These are phyloP conservation scores for Hortiboletus rubellus DNA, from an alignment of 1,284 basidiomycete species.

Conservation along the genomic window DNA sequence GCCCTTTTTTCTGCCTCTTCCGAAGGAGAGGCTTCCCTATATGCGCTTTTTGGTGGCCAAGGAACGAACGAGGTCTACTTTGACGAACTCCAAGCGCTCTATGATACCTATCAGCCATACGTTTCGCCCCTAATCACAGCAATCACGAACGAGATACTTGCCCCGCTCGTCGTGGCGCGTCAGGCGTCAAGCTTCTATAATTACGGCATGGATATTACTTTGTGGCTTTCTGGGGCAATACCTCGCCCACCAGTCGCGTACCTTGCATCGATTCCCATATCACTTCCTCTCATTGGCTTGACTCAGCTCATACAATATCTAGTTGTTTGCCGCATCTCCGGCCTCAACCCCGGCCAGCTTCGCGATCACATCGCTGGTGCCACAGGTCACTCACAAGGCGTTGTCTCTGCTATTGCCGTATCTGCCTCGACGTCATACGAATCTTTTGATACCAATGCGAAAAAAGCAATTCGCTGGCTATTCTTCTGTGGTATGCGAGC, in stretches of 20 bases:
- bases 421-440: slow-evolving; percentile 79
- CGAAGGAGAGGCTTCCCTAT: slow-evolving; percentile 76
- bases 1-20: slow-evolving; percentile 75
- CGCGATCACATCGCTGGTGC: slow-evolving; percentile 78
- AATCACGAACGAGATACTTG: slow-evolving; percentile 68
- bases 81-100: slow-evolving; percentile 90
- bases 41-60: slow-evolving; percentile 97
- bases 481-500: slow-evolving; percentile 94
- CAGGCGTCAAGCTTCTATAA: slow-evolving; percentile 70
- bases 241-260: slow-evolving; percentile 83
- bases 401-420: slow-evolving; percentile 89
- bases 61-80: slow-evolving; percentile 99
- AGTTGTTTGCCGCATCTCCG: slow-evolving; percentile 72
- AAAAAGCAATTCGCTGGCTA: slow-evolving; percentile 87
- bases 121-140: slow-evolving; percentile 69
- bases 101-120: slow-evolving; percentile 89
- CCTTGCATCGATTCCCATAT: slow-evolving; percentile 93
- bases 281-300: slow-evolving; percentile 93
- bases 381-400: slow-evolving; percentile 96
- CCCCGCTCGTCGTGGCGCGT: slow-evolving; percentile 69
- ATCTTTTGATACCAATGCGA: slow-evolving; percentile 72
- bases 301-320: slow-evolving; percentile 96
- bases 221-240: slow-evolving; percentile 78
- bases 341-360: slow-evolving; percentile 79
- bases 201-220: slow-evolving; percentile 78